Percentiles rank a stretch among this genome's conserved stretches.
These are phyloP conservation scores for Stachybotrys elegans DNA, from an alignment of 2,329 filamentous ascomycete species.

Conservation along the genomic window DNA sequence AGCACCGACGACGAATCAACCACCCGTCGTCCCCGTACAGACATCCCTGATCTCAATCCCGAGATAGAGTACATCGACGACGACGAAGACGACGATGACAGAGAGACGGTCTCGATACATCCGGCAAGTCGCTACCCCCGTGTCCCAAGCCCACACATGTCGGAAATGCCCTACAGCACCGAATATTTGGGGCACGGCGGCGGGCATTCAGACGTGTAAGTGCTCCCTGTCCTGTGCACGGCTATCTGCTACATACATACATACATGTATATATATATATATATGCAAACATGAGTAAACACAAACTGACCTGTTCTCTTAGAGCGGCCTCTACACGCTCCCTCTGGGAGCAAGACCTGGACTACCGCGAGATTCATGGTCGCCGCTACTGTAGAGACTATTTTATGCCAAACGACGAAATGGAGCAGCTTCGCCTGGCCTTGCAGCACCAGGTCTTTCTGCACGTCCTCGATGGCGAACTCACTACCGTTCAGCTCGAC, in stretches of 20 bases:
- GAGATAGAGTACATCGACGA: constrained; percentile 11
- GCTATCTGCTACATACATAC: constrained; percentile 7
- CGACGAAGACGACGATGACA: constrained; percentile 22
- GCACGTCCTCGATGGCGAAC: constrained; percentile 39
- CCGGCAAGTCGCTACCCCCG: constrained; percentile 34
- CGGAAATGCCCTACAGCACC: constrained; percentile 28
- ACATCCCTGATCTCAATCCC: too few relatives aligned
- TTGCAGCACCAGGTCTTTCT: constrained; percentile 60
- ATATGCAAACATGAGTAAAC: too few relatives aligned
- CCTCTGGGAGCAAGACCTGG: constrained; percentile 45
- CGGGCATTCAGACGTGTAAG: constrained; percentile 33
- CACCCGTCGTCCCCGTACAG: too few relatives aligned
- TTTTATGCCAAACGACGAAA: constrained; percentile 62
- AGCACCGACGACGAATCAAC: constrained; percentile 27
- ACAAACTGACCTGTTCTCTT: too few relatives aligned
- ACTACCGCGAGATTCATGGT: constrained; percentile 55
- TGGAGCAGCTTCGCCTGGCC: constrained; percentile 57
- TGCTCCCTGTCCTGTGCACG: constrained; percentile 3
- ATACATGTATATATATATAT: too few relatives aligned
- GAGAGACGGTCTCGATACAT: constrained; percentile 39
- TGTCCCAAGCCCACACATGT: constrained; percentile 26
- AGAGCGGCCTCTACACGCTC: constrained; percentile 42
- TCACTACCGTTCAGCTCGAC: constrained; percentile 37
- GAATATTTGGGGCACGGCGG: constrained; percentile 13
- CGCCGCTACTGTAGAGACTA: constrained; percentile 59